Evolutionary conservation across 2,329 filamentous ascomycete genomes (phyloP).

Genomic region (Cordyceps cateniannulata): DNA sequence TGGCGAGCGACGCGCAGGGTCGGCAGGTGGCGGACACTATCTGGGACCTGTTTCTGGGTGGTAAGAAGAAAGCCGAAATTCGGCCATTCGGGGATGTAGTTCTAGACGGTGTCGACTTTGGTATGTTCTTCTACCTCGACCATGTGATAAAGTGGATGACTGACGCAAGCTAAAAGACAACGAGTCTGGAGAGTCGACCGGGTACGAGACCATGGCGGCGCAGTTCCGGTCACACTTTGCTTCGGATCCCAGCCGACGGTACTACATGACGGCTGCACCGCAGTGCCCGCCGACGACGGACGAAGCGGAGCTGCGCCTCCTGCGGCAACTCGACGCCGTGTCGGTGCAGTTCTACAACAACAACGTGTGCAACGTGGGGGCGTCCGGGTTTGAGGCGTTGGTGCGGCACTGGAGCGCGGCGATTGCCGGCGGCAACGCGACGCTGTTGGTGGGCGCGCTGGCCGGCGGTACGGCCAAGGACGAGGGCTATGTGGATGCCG

Average conservation of each 20-base stretch:
- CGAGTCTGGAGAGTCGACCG: conserved; percentile 56
- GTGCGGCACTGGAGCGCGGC: conserved; percentile 60
- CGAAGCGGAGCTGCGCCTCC: conserved; percentile 30
- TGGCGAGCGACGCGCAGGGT: conserved; percentile 38
- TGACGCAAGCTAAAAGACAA: conserved; percentile 13
- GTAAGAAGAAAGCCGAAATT: conserved; percentile 34
- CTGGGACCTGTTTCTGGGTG: conserved; percentile 60
- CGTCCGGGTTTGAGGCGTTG: conserved; percentile 50
- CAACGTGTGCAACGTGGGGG: conserved; percentile 47
- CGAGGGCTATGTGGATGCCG: conserved; percentile 44
- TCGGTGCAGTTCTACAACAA: conserved; percentile 65
- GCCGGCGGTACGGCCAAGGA: conserved; percentile 43
- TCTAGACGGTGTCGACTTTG: conserved; percentile 66
- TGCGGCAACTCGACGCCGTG: conserved; percentile 45
- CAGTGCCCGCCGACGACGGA: conserved; percentile 58
- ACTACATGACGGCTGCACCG: conserved; percentile 55
- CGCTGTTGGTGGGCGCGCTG: conserved; percentile 53
- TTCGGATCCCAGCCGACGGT: conserved; percentile 37
- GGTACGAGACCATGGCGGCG: conserved; percentile 54
- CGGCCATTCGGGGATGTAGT: conserved; percentile 63
- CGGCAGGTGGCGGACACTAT: conserved; percentile 50
- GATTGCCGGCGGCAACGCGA: conserved; percentile 43
- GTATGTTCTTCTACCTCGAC: not conserved
- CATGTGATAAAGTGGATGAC: too few species aligned
- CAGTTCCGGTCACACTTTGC: conserved; percentile 48